phyloP scores from a whole-genome alignment of 2,329 filamentous ascomycete genomes.

The Phialophora verrucosa region DNA sequence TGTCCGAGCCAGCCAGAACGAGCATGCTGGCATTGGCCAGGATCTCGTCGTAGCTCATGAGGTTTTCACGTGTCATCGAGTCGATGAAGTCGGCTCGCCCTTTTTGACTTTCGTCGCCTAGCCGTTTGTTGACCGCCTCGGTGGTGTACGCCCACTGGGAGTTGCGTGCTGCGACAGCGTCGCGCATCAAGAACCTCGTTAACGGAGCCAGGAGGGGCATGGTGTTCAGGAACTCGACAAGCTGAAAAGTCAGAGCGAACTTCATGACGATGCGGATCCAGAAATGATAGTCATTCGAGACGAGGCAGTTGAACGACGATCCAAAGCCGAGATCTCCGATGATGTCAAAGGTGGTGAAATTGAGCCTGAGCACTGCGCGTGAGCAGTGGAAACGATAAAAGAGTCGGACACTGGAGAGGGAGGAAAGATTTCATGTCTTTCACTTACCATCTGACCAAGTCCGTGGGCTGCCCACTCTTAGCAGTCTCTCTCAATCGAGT shows the following conservation, averaged over 20 bases:
- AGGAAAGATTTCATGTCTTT: too few relatives aligned
- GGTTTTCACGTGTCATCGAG: constrained; percentile 28
- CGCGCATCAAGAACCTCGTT: not conserved
- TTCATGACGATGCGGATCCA: constrained; percentile 40
- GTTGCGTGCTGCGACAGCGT: not conserved
- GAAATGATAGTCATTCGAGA: constrained; percentile 40
- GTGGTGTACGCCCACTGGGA: not conserved
- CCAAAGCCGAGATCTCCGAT: constrained; percentile 45
- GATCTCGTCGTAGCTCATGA: constrained; percentile 44
- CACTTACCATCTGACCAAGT: constrained; percentile 31
- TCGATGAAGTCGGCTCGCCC: constrained; percentile 14
- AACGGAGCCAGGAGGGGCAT: not conserved
- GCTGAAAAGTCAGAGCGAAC: constrained; percentile 36
- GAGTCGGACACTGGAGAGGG: too few relatives aligned
- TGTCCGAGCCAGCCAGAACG: constrained; percentile 53
- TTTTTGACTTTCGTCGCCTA: not conserved
- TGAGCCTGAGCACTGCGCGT: constrained; percentile 2
- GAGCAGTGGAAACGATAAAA: too few relatives aligned
- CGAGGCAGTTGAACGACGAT: constrained; percentile 44
- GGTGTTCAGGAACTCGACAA: not conserved
- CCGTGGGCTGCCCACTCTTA: not conserved
- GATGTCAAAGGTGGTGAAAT: constrained; percentile 37
- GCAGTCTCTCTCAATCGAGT: constrained; percentile 1
- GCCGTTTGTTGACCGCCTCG: constrained; percentile 12
- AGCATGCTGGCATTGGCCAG: constrained; percentile 44